A percentile compares a stretch with the other conserved stretches of the same genome.
phyloP scores from a whole-genome alignment of 73 alveolate genomes.

The Tetrahymena elliotti region DNA sequence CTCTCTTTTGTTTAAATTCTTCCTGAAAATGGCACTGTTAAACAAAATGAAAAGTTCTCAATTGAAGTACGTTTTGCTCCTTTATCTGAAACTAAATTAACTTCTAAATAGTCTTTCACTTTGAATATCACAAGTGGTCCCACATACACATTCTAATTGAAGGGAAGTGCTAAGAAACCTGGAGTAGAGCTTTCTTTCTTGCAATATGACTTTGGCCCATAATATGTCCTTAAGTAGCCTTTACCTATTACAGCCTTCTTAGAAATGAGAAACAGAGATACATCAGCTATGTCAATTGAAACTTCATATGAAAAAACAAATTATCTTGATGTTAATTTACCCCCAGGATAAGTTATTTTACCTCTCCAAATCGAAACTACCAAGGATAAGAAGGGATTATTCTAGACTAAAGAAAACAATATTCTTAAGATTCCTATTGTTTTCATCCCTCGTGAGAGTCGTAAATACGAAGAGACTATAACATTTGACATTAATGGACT shows the following conservation, averaged over 20 bases:
- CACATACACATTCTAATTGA: conserved; percentile 77
- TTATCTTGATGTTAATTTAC: conserved; percentile 82
- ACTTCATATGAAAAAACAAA: conserved; percentile 88
- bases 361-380: conserved; percentile 75
- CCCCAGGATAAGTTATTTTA: conserved; percentile 96
- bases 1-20: conserved; percentile 65
- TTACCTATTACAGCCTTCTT: conserved; percentile 77
- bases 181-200: conserved; percentile 83
- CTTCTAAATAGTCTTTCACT: conserved; percentile 70
- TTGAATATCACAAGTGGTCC: conserved; percentile 88
- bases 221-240: conserved; percentile 94
- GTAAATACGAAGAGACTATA: conserved; percentile 82
- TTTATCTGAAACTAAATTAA: conserved; percentile 70
- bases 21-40: conserved; percentile 97
- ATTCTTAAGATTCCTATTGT: conserved; percentile 87
- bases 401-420: conserved; percentile 25
- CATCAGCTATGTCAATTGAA: conserved; percentile 93
- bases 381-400: conserved; percentile 72
- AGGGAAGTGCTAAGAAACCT: conserved; percentile 95
- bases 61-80: conserved; percentile 89
- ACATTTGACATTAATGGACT: conserved; percentile 90
- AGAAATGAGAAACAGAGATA: conserved; percentile 88
- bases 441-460: conserved; percentile 94
- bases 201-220: conserved; percentile 94
- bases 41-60: conserved; percentile 75